Conservation (phyloP, 2,329 filamentous ascomycete genomes). For the Blastomyces parvus region DNA sequence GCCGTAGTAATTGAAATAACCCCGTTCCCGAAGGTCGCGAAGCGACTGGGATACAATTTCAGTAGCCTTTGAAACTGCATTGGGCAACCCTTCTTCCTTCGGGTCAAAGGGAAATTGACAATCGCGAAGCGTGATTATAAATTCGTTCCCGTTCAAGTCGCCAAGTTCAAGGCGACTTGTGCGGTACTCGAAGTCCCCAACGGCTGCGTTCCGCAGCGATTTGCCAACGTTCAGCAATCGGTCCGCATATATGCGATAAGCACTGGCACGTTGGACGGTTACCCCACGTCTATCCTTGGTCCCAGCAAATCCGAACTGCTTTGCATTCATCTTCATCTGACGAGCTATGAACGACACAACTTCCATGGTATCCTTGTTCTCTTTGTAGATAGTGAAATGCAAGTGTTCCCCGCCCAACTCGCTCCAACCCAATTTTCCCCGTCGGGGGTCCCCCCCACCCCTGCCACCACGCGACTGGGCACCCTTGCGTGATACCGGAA, state of each 20-base stretch:
- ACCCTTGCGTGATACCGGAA: slow-evolving; percentile 23
- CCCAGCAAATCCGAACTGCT: slow-evolving; percentile 70
- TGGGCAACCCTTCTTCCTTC: slow-evolving; percentile 31
- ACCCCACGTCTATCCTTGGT: slow-evolving; percentile 86
- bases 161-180: slow-evolving; percentile 66
- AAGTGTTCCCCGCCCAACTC: slow-evolving; percentile 69
- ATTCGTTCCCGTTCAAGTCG: slow-evolving; percentile 81
- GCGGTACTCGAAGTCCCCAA: slow-evolving; percentile 76
- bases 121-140: slow-evolving; percentile 82
- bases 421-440: slow-evolving; percentile 49
- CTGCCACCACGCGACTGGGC: slow-evolving; percentile 14
- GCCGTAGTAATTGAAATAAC: slow-evolving; percentile 96
- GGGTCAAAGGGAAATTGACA: slow-evolving; percentile 51
- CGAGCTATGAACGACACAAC: slow-evolving; percentile 67
- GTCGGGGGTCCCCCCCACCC: slow-evolving; percentile 25
- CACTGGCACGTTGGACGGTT: slow-evolving; percentile 72
- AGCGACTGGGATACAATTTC: slow-evolving; percentile 48
- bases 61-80: slow-evolving; percentile 36
- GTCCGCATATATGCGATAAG: slow-evolving; percentile 50
- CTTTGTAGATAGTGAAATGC: slow-evolving; percentile 89
- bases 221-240: slow-evolving; percentile 57
- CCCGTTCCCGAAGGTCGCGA: slow-evolving; percentile 57
- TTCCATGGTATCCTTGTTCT: slow-evolving; percentile 96
- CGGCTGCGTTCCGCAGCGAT: slow-evolving; percentile 48
- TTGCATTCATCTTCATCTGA: slow-evolving; percentile 57